phyloP scores from a whole-genome alignment of 176 grass and related monocot genomes.

The Eremochloa ophiuroides region DNA sequence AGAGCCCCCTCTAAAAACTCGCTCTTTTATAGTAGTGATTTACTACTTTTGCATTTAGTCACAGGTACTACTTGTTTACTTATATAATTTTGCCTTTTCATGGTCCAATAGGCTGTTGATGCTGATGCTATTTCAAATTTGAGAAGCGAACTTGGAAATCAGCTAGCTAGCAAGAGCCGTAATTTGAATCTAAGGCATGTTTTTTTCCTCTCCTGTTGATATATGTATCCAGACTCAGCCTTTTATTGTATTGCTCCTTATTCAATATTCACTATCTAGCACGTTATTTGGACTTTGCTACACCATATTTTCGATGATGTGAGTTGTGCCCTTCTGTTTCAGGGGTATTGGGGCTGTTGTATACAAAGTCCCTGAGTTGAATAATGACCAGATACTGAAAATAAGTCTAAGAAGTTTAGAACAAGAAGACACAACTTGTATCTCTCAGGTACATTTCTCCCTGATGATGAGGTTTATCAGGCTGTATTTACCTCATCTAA shows the following conservation, averaged over 20 bases:
- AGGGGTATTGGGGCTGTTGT: constrained; percentile 88
- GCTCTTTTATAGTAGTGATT: too few species aligned
- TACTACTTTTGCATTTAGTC: not conserved
- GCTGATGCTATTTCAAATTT: constrained; percentile 67
- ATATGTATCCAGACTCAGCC: not conserved
- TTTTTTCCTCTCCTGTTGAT: not conserved
- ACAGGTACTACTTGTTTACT: not conserved
- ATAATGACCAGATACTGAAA: constrained; percentile 66
- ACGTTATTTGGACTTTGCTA: not conserved
- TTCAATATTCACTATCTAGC: not conserved
- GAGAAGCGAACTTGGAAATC: constrained; percentile 84
- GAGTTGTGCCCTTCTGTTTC: constrained; percentile 17
- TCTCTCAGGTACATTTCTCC: constrained; percentile 40
- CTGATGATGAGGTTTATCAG: constrained; percentile 11
- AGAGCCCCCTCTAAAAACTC: too few species aligned
- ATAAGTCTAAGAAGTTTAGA: constrained; percentile 86
- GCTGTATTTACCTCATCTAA: not conserved
- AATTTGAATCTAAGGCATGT: constrained; percentile 58
- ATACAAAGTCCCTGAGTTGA: constrained; percentile 75
- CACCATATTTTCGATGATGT: not conserved
- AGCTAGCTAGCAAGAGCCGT: constrained; percentile 66
- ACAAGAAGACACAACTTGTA: constrained; percentile 69
- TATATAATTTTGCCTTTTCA: not conserved
- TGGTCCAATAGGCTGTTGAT: constrained; percentile 62
- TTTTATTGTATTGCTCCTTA: not conserved